Conservation (phyloP, 2,329 filamentous ascomycete species). For the Amauroascus niger region DNA sequence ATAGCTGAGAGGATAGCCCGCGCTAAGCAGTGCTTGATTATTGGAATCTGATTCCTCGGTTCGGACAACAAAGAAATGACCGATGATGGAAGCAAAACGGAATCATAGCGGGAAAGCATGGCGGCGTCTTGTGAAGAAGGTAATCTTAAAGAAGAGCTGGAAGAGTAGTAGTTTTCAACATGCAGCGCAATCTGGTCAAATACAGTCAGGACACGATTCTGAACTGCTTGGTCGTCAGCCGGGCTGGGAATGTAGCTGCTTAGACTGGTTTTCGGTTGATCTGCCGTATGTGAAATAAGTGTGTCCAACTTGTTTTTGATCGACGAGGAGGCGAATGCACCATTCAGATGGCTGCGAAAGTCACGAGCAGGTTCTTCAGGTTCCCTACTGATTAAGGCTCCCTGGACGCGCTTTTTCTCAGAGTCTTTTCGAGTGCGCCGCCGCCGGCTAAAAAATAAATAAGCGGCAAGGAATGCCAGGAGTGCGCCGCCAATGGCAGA, state of each 20-base stretch:
- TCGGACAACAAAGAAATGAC: conserved; percentile 17
- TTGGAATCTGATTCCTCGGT: conserved; percentile 10
- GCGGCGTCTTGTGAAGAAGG: neutral
- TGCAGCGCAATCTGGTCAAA: conserved; percentile 30
- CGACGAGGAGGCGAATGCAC: neutral
- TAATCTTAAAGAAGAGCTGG: neutral
- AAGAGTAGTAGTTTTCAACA: conserved; percentile 31
- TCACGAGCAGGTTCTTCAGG: neutral
- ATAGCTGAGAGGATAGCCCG: conserved; percentile 18
- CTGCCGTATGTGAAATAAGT: neutral
- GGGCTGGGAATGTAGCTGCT: conserved; percentile 22
- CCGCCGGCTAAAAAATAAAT: conserved; percentile 19
- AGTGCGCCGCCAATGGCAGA: conserved; percentile 20
- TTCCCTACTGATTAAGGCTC: neutral
- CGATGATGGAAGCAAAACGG: conserved; percentile 17
- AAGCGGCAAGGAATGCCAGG: conserved; percentile 19
- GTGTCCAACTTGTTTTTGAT: neutral
- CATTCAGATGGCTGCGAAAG: neutral
- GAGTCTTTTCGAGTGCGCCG: neutral
- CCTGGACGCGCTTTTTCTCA: neutral
- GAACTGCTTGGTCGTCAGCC: conserved; percentile 26
- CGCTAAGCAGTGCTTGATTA: conserved; percentile 22
- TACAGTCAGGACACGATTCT: conserved; percentile 22
- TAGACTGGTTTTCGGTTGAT: conserved; percentile 8
- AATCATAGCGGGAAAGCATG: conserved; percentile 18